A percentile compares a stretch with the other conserved stretches of the same genome.
phyloP scores from a whole-genome alignment of 345 rosid species.

The Crucihimalaya himalaica region DNA sequence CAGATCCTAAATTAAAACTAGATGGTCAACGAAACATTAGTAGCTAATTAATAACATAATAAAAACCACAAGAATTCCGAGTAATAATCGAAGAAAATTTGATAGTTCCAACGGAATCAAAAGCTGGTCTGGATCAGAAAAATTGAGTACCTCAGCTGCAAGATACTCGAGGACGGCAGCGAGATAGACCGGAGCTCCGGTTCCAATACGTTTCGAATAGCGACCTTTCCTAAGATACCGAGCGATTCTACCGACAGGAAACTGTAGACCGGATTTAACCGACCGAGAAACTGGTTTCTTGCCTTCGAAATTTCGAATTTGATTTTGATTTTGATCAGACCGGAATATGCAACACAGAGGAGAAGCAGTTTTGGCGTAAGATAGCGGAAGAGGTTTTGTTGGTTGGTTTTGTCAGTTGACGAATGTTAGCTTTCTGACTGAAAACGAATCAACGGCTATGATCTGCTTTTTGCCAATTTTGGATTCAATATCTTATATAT shows the following conservation, averaged over 20 bases:
- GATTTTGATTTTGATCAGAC: background rate
- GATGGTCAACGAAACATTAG: constrained; percentile 3
- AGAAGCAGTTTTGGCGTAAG: constrained; percentile 1
- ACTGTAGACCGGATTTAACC: constrained; percentile 72
- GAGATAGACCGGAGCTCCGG: constrained; percentile 78
- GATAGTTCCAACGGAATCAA: background rate
- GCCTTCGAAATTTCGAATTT: too few relatives aligned
- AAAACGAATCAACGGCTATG: constrained; percentile 23
- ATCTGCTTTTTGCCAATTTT: constrained; percentile 20
- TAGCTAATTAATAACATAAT: background rate
- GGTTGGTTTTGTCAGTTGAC: constrained; percentile 14
- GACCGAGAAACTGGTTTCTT: constrained; percentile 82
- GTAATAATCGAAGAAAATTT: background rate
- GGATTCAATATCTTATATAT: too few relatives aligned
- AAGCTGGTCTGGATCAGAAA: background rate
- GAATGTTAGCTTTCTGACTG: constrained; percentile 19
- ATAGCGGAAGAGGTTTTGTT: background rate
- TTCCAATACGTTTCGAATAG: constrained; percentile 63
- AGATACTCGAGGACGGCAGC: constrained; percentile 85
- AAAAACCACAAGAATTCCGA: background rate
- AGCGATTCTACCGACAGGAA: constrained; percentile 82
- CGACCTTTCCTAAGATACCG: constrained; percentile 78
- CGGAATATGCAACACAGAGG: constrained; percentile 21
- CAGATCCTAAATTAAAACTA: background rate
- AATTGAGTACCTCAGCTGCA: constrained; percentile 63